Percentiles rank a stretch among this genome's conserved stretches.
phyloP scores from a whole-genome alignment of 2,329 filamentous ascomycete species.

The Chrysoporthe deuterocubensis region DNA sequence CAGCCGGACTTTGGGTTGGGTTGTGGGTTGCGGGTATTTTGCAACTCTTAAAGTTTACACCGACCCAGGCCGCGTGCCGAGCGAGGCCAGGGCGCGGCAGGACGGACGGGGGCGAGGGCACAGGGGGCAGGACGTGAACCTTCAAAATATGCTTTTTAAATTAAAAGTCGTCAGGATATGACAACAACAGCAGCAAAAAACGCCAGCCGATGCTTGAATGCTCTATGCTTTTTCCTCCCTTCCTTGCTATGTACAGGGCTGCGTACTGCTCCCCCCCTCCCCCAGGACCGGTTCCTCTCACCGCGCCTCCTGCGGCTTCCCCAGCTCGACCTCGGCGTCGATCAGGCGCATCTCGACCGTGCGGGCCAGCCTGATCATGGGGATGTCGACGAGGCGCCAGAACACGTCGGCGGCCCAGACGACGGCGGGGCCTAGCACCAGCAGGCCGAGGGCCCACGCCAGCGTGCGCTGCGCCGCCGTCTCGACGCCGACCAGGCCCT shows the following conservation, averaged over 20 bases:
- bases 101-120: too few species aligned
- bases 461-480: conserved; percentile 37
- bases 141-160: too few species aligned
- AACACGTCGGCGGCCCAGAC: conserved; percentile 64
- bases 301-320: conserved; percentile 11
- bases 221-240: too few species aligned
- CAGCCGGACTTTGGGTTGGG: too few species aligned
- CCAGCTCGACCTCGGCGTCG: conserved; percentile 27
- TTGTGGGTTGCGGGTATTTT: too few species aligned
- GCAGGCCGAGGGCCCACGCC: conserved; percentile 45
- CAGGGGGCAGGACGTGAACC: too few species aligned
- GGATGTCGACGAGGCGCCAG: conserved; percentile 60
- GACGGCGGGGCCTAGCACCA: conserved; percentile 40
- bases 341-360: conserved; percentile 33
- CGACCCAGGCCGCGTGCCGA: too few species aligned
- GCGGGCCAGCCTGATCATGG: conserved; percentile 37
- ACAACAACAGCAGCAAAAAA: background rate
- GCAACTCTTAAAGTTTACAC: too few species aligned
- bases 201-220: conserved; percentile 2
- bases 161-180: too few species aligned
- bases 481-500: conserved; percentile 39
- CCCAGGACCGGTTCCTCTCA: background rate
- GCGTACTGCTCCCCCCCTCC: background rate
- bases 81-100: too few species aligned
- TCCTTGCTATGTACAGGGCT: too few species aligned